Evolutionary conservation across 139 green algal genomes (phyloP).

Genomic region (Tetraselmis chui): DNA sequence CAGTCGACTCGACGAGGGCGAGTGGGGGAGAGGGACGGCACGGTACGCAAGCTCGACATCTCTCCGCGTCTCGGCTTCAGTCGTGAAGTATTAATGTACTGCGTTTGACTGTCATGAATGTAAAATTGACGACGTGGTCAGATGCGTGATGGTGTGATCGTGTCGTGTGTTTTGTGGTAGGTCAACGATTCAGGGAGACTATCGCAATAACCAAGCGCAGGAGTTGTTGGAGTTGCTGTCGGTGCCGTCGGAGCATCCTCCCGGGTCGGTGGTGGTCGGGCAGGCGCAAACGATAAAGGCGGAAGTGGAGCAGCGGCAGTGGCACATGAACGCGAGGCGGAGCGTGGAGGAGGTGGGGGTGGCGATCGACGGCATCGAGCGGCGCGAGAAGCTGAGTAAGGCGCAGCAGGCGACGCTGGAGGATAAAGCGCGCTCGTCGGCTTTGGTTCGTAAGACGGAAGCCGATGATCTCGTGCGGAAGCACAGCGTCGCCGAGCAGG

Average conservation of each 20-base stretch:
- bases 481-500: background rate
- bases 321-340: background rate
- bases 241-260: background rate
- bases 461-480: background rate
- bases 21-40: background rate
- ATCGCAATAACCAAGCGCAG: background rate
- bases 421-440: background rate
- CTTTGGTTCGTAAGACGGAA: background rate
- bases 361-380: background rate
- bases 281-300: background rate
- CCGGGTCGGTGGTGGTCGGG: background rate
- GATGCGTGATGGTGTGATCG: too few species aligned
- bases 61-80: too few species aligned
- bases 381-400: background rate
- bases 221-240: background rate
- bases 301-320: background rate
- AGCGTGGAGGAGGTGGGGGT: background rate
- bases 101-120: too few species aligned
- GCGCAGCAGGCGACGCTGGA: background rate
- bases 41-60: too few species aligned
- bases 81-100: too few species aligned
- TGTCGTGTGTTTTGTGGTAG: too few species aligned
- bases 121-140: too few species aligned
- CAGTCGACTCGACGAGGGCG: background rate
- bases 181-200: background rate